Base-by-base conservation (phyloP, 306 rosid genomes). In the Boehmeria nivea region DNA sequence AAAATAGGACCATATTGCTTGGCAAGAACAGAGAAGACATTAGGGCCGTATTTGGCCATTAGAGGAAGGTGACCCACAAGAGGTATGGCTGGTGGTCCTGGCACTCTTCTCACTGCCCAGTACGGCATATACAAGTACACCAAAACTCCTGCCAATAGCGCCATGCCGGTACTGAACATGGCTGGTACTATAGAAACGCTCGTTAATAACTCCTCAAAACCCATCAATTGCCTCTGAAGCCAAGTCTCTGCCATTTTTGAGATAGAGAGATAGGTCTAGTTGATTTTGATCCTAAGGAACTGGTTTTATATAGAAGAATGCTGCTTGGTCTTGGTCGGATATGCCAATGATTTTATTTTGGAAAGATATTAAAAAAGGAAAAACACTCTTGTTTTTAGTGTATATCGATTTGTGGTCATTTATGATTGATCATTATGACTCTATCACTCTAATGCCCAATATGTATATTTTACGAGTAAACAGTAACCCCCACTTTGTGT, bases 41-140 rank as follows among this genome's bases (percentile, higher is more conserved):
- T 86, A 23, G 95, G 95, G 24, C 99, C 99, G 42, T 91, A 59
- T 65, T 80, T 82, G 1, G 96, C 98, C 37, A 87, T 43, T 71
- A 87, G 77, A 66, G 94, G 95, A 71, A 91, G 87, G 76, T 91
- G 99, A 16, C 99, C 99, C 28, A 91, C 57, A 4, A 91, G 54
- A 0, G 99, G 96, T 2, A 76, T 10, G 7, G 89, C 46, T n/a
- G 89, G 79, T 31, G 99, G 99, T 39, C 96, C 95, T 25, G 99
- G 99, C 22, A 91, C 79, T 70, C 69, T 77, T 78, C 95, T 82
- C 1, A 87, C 89, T 0, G 84, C 83, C 95, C 96, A 84, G 65
- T 75, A 82, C 0, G 96, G 99, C 42, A 70, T 69, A 61, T 81
- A 87, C 3, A 84, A 65, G 59, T 91, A 91, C 0, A 40, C 72